Evolutionary conservation across 192 early-diverging fungal species (phyloP).

Genomic region (Endogone sp.): DNA sequence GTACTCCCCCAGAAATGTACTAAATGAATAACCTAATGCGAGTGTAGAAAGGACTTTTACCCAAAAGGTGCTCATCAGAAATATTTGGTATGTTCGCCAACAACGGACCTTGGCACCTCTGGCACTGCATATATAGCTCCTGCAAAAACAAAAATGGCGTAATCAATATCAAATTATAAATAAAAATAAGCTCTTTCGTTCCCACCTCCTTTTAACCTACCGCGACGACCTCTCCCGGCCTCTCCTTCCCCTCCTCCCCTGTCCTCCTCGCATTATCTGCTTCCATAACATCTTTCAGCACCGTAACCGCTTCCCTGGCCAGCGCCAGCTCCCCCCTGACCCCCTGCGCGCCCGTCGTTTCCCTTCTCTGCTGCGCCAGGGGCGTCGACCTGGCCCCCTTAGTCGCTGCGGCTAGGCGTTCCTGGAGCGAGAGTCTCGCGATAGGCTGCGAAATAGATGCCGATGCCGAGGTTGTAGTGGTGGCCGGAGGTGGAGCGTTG

Average conservation of each 20-base stretch:
- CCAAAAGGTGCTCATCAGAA: conserved; percentile 8
- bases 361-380: neutral
- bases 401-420: conserved; percentile 31
- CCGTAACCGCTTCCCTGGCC: conserved; percentile 2
- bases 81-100: conserved; percentile 12
- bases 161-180: neutral
- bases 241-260: neutral
- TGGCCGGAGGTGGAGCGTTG: no score
- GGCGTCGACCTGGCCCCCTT: neutral
- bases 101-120: conserved; percentile 11
- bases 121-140: conserved; percentile 12
- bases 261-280: neutral
- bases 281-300: conserved; percentile 13
- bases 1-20: no score
- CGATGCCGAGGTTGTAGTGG: neutral
- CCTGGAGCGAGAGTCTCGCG: conserved; percentile 25
- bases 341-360: neutral
- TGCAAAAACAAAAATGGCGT: neutral
- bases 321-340: conserved; percentile 2
- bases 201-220: conserved; percentile 1
- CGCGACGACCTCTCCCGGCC: conserved; percentile 1
- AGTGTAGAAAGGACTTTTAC: neutral
- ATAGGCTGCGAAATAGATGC: conserved; percentile 17
- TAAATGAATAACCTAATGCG: neutral
- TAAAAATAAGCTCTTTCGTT: no score